A percentile compares a stretch with the other conserved stretches of the same genome.
These are phyloP conservation scores for Populus tomentosa DNA, from an alignment of 441 rosid genomes.

Conservation along the genomic window DNA sequence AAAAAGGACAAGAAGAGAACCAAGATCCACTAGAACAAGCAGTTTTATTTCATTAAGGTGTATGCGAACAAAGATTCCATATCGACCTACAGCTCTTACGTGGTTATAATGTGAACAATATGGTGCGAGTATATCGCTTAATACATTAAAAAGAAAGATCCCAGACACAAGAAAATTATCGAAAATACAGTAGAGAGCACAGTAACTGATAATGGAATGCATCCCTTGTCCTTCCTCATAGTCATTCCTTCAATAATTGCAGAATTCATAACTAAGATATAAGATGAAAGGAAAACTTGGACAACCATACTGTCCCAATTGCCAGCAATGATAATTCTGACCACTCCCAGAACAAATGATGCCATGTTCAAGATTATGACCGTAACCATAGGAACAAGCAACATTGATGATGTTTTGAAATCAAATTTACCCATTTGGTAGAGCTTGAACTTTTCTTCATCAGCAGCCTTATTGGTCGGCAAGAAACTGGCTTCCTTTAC, in stretches of 20 bases:
- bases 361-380: slow-evolving; percentile 25
- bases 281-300: slow-evolving; percentile 29
- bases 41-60: no score
- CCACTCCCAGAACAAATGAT: slow-evolving; percentile 20
- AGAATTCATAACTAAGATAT: slow-evolving; percentile 24
- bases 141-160: slow-evolving; percentile 10
- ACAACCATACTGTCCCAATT: slow-evolving; percentile 16
- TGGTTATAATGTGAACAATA: neutral
- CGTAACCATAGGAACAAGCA: slow-evolving; percentile 32
- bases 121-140: neutral
- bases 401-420: slow-evolving; percentile 27
- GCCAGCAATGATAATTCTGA: slow-evolving; percentile 15
- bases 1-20: no score
- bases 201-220: slow-evolving; percentile 25
- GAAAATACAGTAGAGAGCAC: slow-evolving; percentile 13
- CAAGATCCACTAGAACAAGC: no score
- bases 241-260: slow-evolving; percentile 38
- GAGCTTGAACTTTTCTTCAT: slow-evolving; percentile 19
- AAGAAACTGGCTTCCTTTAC: slow-evolving; percentile 31
- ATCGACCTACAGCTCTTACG: no score
- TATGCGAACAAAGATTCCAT: no score
- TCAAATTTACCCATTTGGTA: slow-evolving; percentile 35
- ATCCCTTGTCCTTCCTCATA: slow-evolving; percentile 34
- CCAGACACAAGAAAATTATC: slow-evolving; percentile 12
- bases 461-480: slow-evolving; percentile 29